phyloP scores from a whole-genome alignment of 805 yeast genomes.

The Pichia rugopelliculosa region DNA sequence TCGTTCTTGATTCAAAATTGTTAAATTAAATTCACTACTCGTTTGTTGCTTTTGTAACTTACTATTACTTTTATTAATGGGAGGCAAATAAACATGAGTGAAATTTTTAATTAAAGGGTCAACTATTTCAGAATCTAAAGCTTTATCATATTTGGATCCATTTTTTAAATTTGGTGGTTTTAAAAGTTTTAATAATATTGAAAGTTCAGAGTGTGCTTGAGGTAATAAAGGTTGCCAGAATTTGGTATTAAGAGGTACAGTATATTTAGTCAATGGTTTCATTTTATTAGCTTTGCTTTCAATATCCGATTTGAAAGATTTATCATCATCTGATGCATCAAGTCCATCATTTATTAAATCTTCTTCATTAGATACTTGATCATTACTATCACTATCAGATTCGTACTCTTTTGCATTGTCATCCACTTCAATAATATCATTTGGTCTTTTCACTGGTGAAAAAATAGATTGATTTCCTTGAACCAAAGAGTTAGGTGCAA shows the following conservation, averaged over 20 bases:
- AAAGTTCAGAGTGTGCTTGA: slow-evolving; percentile 3
- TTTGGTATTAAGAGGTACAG: slow-evolving; percentile 4
- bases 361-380: background rate
- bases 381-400: background rate
- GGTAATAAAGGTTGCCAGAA: slow-evolving; percentile 8
- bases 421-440: background rate
- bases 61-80: slow-evolving; percentile 9
- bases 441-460: slow-evolving; percentile 8
- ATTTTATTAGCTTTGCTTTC: background rate
- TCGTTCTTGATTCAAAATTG: slow-evolving; percentile 18
- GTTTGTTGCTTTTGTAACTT: background rate
- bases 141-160: background rate
- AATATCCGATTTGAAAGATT: background rate
- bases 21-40: slow-evolving; percentile 22
- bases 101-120: slow-evolving; percentile 19
- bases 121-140: slow-evolving; percentile 15
- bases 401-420: background rate
- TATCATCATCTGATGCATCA: background rate
- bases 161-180: slow-evolving; percentile 4
- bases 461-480: slow-evolving; percentile 10
- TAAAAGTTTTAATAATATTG: slow-evolving; percentile 6
- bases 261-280: slow-evolving; percentile 4
- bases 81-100: slow-evolving; percentile 20
- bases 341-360: slow-evolving; percentile 1
- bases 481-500: slow-evolving; percentile 8